These are phyloP conservation scores for Aspergillus sp. DNA, from an alignment of 2,329 filamentous ascomycete species.

Conservation along the genomic window DNA sequence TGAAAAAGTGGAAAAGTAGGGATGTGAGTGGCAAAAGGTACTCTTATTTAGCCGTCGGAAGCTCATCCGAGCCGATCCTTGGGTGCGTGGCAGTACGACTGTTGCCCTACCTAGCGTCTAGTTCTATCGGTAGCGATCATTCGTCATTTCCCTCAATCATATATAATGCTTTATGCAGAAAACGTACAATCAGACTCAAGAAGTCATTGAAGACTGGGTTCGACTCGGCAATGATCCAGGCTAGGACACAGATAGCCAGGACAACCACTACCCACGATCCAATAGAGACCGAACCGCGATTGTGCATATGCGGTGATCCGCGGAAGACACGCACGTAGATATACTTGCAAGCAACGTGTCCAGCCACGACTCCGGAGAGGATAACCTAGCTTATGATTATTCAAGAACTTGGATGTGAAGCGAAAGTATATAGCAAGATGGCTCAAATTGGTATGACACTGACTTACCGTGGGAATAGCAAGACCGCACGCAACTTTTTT, in stretches of 20 bases:
- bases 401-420: neutral
- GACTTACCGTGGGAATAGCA: conserved; percentile 58
- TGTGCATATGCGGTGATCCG: conserved; percentile 54
- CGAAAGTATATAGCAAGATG: conserved; percentile 13
- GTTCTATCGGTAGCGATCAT: too few species aligned
- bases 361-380: conserved; percentile 68
- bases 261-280: conserved; percentile 59
- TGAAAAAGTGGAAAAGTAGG: neutral
- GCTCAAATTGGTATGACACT: too few species aligned
- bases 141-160: too few species aligned
- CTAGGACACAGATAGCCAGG: conserved; percentile 55
- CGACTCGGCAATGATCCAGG: conserved; percentile 67
- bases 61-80: neutral
- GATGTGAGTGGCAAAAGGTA: neutral
- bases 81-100: neutral
- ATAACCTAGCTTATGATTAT: conserved; percentile 48
- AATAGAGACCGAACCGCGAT: conserved; percentile 50
- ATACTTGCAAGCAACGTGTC: conserved; percentile 64
- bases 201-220: conserved; percentile 68
- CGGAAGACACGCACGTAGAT: conserved; percentile 64
- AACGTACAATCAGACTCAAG: conserved; percentile 57
- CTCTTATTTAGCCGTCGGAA: neutral
- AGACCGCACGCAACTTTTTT: conserved; percentile 67
- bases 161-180: neutral
- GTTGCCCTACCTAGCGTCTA: too few species aligned